phyloP scores from a whole-genome alignment of 345 rosid genomes.

The Trapa incisa region DNA sequence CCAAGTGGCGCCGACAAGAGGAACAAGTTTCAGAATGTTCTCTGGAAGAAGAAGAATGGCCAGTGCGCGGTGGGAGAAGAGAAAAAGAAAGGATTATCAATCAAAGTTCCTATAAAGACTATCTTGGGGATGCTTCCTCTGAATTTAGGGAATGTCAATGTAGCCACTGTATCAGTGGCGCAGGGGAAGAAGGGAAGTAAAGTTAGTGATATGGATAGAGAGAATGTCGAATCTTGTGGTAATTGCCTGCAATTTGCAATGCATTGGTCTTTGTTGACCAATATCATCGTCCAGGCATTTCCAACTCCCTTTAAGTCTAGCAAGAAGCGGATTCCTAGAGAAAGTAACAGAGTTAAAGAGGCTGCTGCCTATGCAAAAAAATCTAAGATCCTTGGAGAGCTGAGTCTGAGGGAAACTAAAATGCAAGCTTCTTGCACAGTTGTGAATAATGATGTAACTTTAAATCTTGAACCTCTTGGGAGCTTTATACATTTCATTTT shows the following conservation, averaged over 20 bases:
- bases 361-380: constrained; percentile 19
- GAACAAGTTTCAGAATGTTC: constrained; percentile 10
- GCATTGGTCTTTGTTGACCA: constrained; percentile 63
- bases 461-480: constrained; percentile 40
- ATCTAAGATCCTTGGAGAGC: constrained; percentile 17
- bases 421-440: constrained; percentile 8
- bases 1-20: constrained; percentile 24
- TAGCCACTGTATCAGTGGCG: constrained; percentile 25
- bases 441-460: constrained; percentile 10
- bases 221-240: constrained; percentile 39
- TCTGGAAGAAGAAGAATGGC: constrained; percentile 13
- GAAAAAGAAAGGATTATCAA: constrained; percentile 41
- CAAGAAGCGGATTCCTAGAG: constrained; percentile 39
- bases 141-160: constrained; percentile 27
- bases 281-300: constrained; percentile 56
- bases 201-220: constrained; percentile 14
- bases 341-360: constrained; percentile 24
- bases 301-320: constrained; percentile 44
- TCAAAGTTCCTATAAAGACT: constrained; percentile 47
- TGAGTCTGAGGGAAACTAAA: constrained; percentile 20
- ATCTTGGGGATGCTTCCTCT: constrained; percentile 35
- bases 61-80: constrained; percentile 32
- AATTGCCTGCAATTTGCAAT: constrained; percentile 68
- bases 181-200: constrained; percentile 18
- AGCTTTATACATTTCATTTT: constrained; percentile 38